Evolutionary conservation across 352 stramenopile genomes (phyloP).

Genomic region (Globisporangium canariense): DNA sequence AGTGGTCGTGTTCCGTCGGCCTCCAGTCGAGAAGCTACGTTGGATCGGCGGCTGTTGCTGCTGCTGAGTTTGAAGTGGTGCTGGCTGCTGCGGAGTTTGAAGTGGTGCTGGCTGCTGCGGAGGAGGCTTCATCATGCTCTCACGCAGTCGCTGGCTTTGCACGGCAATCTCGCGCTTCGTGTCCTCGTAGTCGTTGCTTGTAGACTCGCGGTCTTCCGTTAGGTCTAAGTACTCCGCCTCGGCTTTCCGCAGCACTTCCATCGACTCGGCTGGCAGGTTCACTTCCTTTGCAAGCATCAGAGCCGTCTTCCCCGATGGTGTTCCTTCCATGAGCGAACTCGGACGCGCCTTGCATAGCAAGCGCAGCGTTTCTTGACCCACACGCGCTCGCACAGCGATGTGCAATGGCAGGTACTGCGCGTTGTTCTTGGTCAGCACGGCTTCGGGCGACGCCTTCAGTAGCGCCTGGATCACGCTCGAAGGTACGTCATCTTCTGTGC

Average conservation of each 20-base stretch:
- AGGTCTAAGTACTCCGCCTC: conserved; percentile 72
- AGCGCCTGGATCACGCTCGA: conserved; percentile 54
- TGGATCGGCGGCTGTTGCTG: conserved; percentile 7
- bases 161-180: conserved; percentile 73
- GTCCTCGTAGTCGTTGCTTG: conserved; percentile 62
- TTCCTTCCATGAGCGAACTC: conserved; percentile 68
- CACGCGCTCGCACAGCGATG: conserved; percentile 68
- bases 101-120: conserved; percentile 3
- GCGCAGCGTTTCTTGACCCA: conserved; percentile 43
- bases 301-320: conserved; percentile 66
- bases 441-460: conserved; percentile 69
- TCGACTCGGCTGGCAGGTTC: conserved; percentile 32
- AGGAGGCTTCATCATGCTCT: conserved; percentile 52
- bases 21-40: neutral
- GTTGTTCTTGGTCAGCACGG: conserved; percentile 77
- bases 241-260: conserved; percentile 65
- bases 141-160: conserved; percentile 71
- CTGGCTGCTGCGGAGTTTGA: conserved; percentile 4
- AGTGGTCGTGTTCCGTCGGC: conserved; percentile 15
- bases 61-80: neutral
- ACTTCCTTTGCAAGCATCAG: conserved; percentile 63
- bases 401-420: conserved; percentile 82
- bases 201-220: conserved; percentile 52
- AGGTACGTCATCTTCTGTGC: conserved; percentile 75
- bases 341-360: conserved; percentile 63